Base-by-base conservation (phyloP, 2,329 filamentous ascomycete genomes). In the Zasmidium cellare region DNA sequence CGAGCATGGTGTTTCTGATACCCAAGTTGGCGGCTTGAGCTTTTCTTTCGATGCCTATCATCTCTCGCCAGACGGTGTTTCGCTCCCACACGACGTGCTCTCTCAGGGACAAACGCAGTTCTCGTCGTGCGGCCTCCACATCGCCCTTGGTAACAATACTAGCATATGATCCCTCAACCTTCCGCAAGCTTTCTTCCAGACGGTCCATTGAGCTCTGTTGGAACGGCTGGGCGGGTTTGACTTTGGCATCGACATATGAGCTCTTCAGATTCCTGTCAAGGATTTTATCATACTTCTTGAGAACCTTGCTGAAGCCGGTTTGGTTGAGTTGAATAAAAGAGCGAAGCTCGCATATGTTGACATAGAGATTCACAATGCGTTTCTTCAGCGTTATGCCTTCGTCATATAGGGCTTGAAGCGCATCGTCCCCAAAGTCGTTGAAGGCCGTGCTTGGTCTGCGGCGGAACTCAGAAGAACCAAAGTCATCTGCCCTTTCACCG, bases 251-350 rank as follows among this genome's bases (percentile, higher is more conserved):
- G 74, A 97, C 86, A 73, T 96, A 99, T 47, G 82, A 79, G 14
- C 84, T 79, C 65, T 93, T 92, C 55, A 97, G 80, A 67, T 87
- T 87, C 64, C 88, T 87, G 74, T 97, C 89, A 57, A 96, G 78
- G 57, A 90, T 97, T 80, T 99, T 99, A 81, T 99, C 94, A 71
- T 94, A 99, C 75, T 99, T 99, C 78, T 99, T 99, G 65, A 97
- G 78, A 0, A 96, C 92, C 76, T 99, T 99, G 69, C 88, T 86
- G 77, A 99, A 99, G 12, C 94, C 94, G 0, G 94, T 99, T 76
- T 90, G 89, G 81, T 99, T 99, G 62, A 99, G 85, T 77, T 97
- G 93, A 55, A 92, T 87, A 71, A 92, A 99, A 1, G 93, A 97
- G 72, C 96, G 96, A 69, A 99, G 84, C 74, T 97, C 94, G 77